Percentiles rank a stretch among this genome's conserved stretches.
Conservation (phyloP, 495 filamentous ascomycete species). For the Bryoglossum gracile region DNA sequence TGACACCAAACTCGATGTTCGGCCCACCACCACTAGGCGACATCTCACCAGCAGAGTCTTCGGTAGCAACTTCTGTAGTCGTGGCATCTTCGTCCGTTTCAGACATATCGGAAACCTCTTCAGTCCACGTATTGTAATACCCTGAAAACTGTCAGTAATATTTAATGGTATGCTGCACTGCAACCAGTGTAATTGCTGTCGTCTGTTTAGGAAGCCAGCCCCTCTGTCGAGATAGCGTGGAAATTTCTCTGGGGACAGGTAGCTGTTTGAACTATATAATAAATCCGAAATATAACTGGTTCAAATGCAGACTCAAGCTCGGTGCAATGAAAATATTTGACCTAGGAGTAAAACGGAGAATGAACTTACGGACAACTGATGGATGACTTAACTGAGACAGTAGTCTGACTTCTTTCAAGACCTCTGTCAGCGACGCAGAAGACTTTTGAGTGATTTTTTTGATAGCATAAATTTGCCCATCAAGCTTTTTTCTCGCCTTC, state of each 20-base stretch:
- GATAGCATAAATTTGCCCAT: slow-evolving; percentile 87
- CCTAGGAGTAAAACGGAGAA: not conserved
- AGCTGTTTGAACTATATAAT: too few species aligned
- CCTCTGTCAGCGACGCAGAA: slow-evolving; percentile 69
- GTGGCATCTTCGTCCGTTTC: slow-evolving; percentile 50
- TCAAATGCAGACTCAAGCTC: too few species aligned
- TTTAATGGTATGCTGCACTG: too few species aligned
- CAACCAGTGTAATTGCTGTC: too few species aligned
- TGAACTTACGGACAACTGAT: slow-evolving; percentile 66
- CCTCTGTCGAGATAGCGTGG: too few species aligned
- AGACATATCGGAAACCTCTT: slow-evolving; percentile 53
- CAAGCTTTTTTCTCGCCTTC: slow-evolving; percentile 86
- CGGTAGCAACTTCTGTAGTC: slow-evolving; percentile 45
- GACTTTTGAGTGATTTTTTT: slow-evolving; percentile 91
- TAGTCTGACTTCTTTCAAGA: slow-evolving; percentile 85
- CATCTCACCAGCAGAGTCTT: slow-evolving; percentile 27
- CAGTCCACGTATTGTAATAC: slow-evolving; percentile 92
- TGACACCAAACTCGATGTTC: slow-evolving; percentile 59
- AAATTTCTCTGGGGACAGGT: too few species aligned
- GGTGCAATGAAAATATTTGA: too few species aligned
- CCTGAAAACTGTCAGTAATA: too few species aligned
- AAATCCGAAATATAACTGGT: too few species aligned
- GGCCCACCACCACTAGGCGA: slow-evolving; percentile 33
- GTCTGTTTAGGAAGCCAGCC: too few species aligned
- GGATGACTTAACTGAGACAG: slow-evolving; percentile 90